Conservation (phyloP, 2,329 filamentous ascomycete genomes). For the Xylariales sp. region DNA sequence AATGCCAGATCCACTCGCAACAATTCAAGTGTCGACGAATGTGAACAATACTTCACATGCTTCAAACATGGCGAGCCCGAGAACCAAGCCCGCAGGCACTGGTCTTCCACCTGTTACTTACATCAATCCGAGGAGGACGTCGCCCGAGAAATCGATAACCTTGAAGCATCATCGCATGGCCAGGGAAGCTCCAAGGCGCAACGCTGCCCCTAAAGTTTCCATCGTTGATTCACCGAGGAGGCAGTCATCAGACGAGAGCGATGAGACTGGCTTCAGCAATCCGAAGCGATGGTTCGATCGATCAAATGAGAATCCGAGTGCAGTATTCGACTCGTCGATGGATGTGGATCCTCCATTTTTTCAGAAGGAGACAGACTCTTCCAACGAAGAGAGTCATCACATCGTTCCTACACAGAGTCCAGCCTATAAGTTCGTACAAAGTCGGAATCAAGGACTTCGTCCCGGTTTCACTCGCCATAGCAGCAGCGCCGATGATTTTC, state of each 20-base stretch:
- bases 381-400: slow-evolving; percentile 36
- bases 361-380: slow-evolving; percentile 48
- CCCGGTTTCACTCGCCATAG: slow-evolving; percentile 37
- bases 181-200: slow-evolving; percentile 32
- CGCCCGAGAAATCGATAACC: slow-evolving; percentile 43
- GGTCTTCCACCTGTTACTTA: slow-evolving; percentile 20
- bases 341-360: slow-evolving; percentile 54
- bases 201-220: slow-evolving; percentile 4
- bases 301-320: slow-evolving; percentile 45
- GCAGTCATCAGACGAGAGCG: slow-evolving; percentile 46
- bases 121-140: slow-evolving; percentile 32
- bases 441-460: slow-evolving; percentile 19
- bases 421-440: slow-evolving; percentile 19
- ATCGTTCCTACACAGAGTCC: slow-evolving; percentile 19
- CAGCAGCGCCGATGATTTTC: slow-evolving; percentile 69
- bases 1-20: no score
- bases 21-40: no score
- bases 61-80: slow-evolving; percentile 2
- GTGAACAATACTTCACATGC: no score
- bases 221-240: slow-evolving; percentile 21
- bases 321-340: slow-evolving; percentile 41
- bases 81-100: slow-evolving; percentile 17
- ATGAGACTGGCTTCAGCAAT: slow-evolving; percentile 44
- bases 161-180: slow-evolving; percentile 41
- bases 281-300: slow-evolving; percentile 50